These are phyloP conservation scores for Fusarium sp. DNA, from an alignment of 2,329 filamentous ascomycete genomes.

Conservation along the genomic window DNA sequence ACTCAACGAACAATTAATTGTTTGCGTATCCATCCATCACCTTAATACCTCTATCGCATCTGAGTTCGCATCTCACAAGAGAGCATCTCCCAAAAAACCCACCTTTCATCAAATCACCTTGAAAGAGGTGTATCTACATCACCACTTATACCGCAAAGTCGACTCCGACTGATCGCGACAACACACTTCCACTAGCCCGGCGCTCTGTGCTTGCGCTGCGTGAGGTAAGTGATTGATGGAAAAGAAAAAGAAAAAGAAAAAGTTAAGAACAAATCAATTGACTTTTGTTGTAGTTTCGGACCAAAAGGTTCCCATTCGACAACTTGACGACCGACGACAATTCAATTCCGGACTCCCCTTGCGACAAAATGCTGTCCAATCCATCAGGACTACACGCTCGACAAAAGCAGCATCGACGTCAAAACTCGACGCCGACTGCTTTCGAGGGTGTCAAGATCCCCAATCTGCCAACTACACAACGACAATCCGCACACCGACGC, in stretches of 20 bases:
- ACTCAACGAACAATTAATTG: not conserved
- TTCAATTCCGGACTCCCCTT: constrained; percentile 74
- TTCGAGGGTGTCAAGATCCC: constrained; percentile 80
- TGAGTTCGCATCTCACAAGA: constrained; percentile 22
- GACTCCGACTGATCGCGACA: constrained; percentile 62
- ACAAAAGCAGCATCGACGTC: constrained; percentile 75
- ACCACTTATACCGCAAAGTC: constrained; percentile 50
- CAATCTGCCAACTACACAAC: constrained; percentile 65
- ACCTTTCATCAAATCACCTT: constrained; percentile 46
- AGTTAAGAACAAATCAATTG: not conserved
- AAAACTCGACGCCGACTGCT: constrained; percentile 84
- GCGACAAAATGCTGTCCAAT: constrained; percentile 82
- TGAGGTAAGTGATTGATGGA: constrained; percentile 68
- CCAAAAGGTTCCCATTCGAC: constrained; percentile 62
- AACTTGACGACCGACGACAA: constrained; percentile 63
- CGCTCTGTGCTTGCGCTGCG: constrained; percentile 85
- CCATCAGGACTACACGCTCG: constrained; percentile 75
- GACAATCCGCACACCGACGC: constrained; percentile 73
- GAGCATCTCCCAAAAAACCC: constrained; percentile 33
- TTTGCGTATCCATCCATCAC: constrained; percentile 17
- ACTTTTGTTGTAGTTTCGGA: constrained; percentile 54
- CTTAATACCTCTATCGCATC: constrained; percentile 25
- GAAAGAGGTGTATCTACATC: constrained; percentile 47
- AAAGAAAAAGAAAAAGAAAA: not conserved
- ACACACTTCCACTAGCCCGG: constrained; percentile 69